Evolutionary conservation across 2,329 filamentous ascomycete species (phyloP), one percentile per base, ranked within the genome.

Genomic region (Polytolypa hystricis): DNA sequence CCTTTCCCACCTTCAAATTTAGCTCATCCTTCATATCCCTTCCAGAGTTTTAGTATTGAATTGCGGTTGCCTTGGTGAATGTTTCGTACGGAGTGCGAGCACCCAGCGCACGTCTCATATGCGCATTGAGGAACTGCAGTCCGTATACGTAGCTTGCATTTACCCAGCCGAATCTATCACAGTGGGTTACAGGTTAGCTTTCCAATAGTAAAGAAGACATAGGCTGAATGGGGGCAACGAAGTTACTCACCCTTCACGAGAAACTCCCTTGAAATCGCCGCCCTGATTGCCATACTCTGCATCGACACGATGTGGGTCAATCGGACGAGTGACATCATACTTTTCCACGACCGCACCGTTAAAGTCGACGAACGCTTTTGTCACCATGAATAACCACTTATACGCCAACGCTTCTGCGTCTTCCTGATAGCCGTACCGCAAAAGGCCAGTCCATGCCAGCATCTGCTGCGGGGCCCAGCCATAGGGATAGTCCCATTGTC

Each of bases 381-480:
- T 95, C 52, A 95, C 86, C 89, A 96, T 96, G 58, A 87, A 93
- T 36, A 95, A 66, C 91, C 91, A 98, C 61, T 91, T 86, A 63
- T 98, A 98, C 0, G 85, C 83, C 45, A 98, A 64, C 21, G 86
- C 72, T 63, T 94, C 83, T 1, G 86, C 86, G 43, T 95, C 87
- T 16, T 89, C 83, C 18, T 81, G 78, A 56, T 93, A 96, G 37
- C 87, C 86, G 55, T 96, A 98, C 12, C 87, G 80, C 51, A 86
- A 74, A 41, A 98, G 67, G 2, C 87, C 91, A 1, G 84, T 87
- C 91, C 91, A 98, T 1, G 91, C 89, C 28, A 98, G 75, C 66
- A 98, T 96, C 66, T 98, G 91, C 67, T 98, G 91, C 20, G 91
- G 91, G 38, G 91, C 91, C 91, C 91, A 98, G 41, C 91, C 91